Evolutionary conservation across 129 eudicot genomes (phyloP), one percentile per base, ranked within the genome.

Genomic region (Centaurea solstitialis): DNA sequence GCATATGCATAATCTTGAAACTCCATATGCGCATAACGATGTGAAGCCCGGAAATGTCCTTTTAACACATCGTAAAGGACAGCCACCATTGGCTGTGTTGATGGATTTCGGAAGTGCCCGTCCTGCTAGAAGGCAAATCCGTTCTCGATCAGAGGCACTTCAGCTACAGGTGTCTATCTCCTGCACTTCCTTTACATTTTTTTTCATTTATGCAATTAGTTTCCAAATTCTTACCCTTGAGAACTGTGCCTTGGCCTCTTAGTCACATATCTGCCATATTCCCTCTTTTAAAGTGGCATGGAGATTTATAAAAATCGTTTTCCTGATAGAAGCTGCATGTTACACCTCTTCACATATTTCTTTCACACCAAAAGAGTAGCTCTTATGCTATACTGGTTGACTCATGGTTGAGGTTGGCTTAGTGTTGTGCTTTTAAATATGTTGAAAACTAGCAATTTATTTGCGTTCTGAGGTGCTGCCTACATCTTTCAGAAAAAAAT

Each of bases 61-160:
- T 75, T 28, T 94, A 73, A 94, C 96, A 40, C 86, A 90, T 70
- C 90, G 89, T 78, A 94, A 89, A 87, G 94, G 98, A 38, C 91
- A 90, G 79, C 82, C 98, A 62, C 98, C 97, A n/a, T 83, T 92
- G 84, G 96, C 97, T 22, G 88, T 86, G 21, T 81, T 94, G 90
- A 94, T 94, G 98, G 98, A 94, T 82, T 94, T 94, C 82, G 97
- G 98, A 81, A 94, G 96, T 87, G 93, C 98, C 67, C 93, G 97
- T 50, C 97, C 97, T 79, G 97, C 98, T 70, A 86, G 94, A 82
- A 92, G 79, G 88, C 96, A 94, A 82, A 92, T 94, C n/a, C 93
- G 94, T 18, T 87, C 96, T 23, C 94, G 97, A 77, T 76, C 97
- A 72, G 98, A 94, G 82, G 98, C 98, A 69, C 84, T 92, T 33